Base-by-base conservation (phyloP, 805 yeast genomes). In the Debaryomyces tyrocola region DNA sequence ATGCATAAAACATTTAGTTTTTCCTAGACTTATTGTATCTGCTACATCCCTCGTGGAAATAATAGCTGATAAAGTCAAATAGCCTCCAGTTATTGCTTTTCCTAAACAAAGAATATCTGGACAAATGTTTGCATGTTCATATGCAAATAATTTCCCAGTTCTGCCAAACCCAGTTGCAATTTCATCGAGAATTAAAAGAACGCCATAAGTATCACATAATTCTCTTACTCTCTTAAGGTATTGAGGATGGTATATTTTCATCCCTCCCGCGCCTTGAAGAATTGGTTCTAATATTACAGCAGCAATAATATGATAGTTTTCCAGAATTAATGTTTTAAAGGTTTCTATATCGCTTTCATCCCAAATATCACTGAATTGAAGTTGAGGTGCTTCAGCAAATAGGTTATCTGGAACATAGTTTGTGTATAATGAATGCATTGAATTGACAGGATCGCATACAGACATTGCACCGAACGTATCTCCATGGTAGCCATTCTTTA, bases 81-180 rank as follows among this genome's bases (percentile, higher is more conserved):
- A 52, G 4, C 83, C 83, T 21, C 77, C 69, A 24, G 78, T 77
- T 20, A 78, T 59, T 42, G 79, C 69, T 59, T 78, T 78, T 46
- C 82, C 83, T 42, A 70, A 71, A 15, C 77, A 63, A 55, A 70
- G 73, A 36, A 78, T 64, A 56, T 78, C 81, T 46, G 82, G 82
- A 15, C 74, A 74, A 31, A 62, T 61, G 40, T 62, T 72, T 18
- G 63, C 69, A 50, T 70, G 71, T 54, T 74, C 78, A 74, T 78
- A 77, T 48, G 77, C 77, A 60, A 66, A 70, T 50, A 70, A 66
- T 24, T 70, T 67, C 33, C 83, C 82, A n/a, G 48, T 42, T 55
- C 84, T 70, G 18, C 83, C 83, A 33, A 77, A 70, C 29, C 84
- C 84, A 56, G 80, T 78, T 82, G 79, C 78, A 37, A 78, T 79